phyloP scores from a whole-genome alignment of 371 early-diverging fungal genomes.

The Mucor racemosus region DNA sequence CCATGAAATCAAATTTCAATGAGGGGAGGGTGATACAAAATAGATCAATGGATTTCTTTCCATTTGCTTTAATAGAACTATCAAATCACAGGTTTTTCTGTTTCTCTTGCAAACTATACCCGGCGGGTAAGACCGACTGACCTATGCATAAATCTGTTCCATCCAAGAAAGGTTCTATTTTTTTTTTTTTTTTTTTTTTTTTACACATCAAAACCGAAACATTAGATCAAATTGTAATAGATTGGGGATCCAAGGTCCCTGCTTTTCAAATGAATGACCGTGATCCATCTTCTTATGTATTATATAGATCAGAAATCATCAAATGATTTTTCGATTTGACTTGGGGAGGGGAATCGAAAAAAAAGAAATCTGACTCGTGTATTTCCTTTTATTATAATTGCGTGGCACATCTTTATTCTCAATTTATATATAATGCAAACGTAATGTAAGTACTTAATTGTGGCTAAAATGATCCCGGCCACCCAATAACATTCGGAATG shows the following conservation, averaged over 20 bases:
- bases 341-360: background rate
- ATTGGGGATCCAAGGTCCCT: background rate
- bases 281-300: background rate
- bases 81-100: background rate
- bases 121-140: conserved; percentile 1
- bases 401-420: background rate
- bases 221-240: background rate
- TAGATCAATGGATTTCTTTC: background rate
- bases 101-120: background rate
- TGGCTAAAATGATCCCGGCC: conserved; percentile 22
- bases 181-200: background rate
- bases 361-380: conserved; percentile 7
- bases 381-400: conserved; percentile 7
- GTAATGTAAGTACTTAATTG: background rate
- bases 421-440: conserved; percentile 14
- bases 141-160: background rate
- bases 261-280: background rate
- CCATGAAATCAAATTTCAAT: background rate
- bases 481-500: conserved; percentile 7
- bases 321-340: background rate
- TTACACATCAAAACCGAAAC: background rate
- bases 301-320: background rate
- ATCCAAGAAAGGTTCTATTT: background rate
- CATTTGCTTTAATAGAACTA: background rate
- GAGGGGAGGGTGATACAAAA: conserved; percentile 1